These are phyloP conservation scores for Pseudocercospora fuligena DNA, from an alignment of 2,329 filamentous ascomycete genomes.

Conservation along the genomic window DNA sequence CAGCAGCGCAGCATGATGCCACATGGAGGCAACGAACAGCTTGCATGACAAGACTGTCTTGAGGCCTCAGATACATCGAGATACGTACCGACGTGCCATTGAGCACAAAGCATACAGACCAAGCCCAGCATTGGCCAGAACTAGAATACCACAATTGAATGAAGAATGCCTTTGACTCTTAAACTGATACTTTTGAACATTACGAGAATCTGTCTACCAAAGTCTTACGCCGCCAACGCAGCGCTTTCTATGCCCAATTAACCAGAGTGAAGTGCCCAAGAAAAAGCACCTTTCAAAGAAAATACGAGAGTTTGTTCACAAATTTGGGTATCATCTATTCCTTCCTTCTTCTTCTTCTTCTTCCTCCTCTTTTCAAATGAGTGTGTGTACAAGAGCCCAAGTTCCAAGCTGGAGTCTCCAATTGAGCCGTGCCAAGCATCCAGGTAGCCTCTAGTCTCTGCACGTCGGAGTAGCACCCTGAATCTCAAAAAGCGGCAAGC, in stretches of 20 bases:
- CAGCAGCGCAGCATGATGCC: neutral
- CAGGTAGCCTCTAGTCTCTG: too few relatives aligned
- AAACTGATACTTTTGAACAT: neutral
- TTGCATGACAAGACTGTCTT: neutral
- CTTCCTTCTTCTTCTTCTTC: neutral
- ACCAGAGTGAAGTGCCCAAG: neutral
- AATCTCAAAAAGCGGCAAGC: too few relatives aligned
- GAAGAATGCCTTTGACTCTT: neutral
- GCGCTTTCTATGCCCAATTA: neutral
- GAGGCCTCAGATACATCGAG: neutral
- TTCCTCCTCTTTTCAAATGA: slow-evolving; percentile 11
- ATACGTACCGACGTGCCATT: neutral
- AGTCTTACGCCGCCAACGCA: neutral
- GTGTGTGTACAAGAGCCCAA: neutral
- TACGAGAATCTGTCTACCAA: neutral
- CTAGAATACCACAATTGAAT: neutral
- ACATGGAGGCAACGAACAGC: neutral
- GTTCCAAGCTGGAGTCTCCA: neutral
- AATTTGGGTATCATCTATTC: slow-evolving; percentile 12
- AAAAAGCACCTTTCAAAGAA: neutral
- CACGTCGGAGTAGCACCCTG: too few relatives aligned
- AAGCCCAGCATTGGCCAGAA: neutral
- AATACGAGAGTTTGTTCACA: neutral
- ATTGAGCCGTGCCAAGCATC: too few relatives aligned
- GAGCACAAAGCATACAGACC: neutral